phyloP scores from a whole-genome alignment of 805 yeast species.

The Priceomyces melissophilus region DNA sequence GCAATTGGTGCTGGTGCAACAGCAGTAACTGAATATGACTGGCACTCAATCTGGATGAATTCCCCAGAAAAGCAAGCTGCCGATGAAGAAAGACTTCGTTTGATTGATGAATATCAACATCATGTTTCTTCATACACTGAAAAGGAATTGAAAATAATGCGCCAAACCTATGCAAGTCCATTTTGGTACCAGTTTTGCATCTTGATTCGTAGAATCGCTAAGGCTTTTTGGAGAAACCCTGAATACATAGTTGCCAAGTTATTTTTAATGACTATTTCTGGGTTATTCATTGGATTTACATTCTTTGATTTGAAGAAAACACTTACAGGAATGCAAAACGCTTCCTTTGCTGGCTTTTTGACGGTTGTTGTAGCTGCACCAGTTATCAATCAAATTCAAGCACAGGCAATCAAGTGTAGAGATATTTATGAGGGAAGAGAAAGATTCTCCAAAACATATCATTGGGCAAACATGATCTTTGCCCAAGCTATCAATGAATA shows the following conservation, averaged over 20 bases:
- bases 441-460: slow-evolving; percentile 66
- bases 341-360: slow-evolving; percentile 58
- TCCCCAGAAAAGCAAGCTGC: slow-evolving; percentile 14
- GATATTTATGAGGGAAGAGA: slow-evolving; percentile 70
- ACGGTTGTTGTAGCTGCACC: slow-evolving; percentile 58
- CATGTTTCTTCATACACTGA: slow-evolving; percentile 6
- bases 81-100: slow-evolving; percentile 10
- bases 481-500: slow-evolving; percentile 55
- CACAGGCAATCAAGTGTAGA: slow-evolving; percentile 53
- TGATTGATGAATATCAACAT: slow-evolving; percentile 5
- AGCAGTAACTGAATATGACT: slow-evolving; percentile 54
- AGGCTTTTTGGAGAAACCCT: slow-evolving; percentile 38
- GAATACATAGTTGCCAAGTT: slow-evolving; percentile 39
- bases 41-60: slow-evolving; percentile 59
- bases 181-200: slow-evolving; percentile 14
- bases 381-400: slow-evolving; percentile 60
- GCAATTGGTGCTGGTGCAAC: slow-evolving; percentile 83
- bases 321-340: slow-evolving; percentile 54
- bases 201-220: slow-evolving; percentile 15
- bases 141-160: slow-evolving; percentile 5
- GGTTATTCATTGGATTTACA: slow-evolving; percentile 33
- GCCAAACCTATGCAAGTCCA: slow-evolving; percentile 16
- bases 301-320: slow-evolving; percentile 21
- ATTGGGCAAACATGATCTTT: slow-evolving; percentile 59
- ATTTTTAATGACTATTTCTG: slow-evolving; percentile 48